Evolutionary conservation across 177 flowering plant species (phyloP).

Genomic region (Vitis hybrid): DNA sequence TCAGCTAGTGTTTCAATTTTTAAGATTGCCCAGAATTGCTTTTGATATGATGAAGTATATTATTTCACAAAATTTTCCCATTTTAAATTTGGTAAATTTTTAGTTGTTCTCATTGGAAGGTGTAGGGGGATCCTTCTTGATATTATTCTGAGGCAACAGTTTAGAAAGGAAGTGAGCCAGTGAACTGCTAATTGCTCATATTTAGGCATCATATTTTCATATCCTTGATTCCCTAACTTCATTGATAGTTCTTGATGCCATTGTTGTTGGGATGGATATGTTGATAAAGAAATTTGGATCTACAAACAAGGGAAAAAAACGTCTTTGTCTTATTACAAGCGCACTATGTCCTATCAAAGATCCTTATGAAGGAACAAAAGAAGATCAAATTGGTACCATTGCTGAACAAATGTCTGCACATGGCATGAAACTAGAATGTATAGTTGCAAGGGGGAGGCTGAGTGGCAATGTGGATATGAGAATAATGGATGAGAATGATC

Average conservation of each 20-base stretch:
- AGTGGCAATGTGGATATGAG: conserved; percentile 35
- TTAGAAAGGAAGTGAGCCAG: background rate
- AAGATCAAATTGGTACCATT: conserved; percentile 78
- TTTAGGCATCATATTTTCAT: conserved; percentile 1
- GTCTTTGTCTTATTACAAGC: conserved; percentile 78
- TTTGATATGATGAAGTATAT: background rate
- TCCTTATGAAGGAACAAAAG: conserved; percentile 87
- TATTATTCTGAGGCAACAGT: background rate
- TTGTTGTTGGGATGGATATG: conserved; percentile 96
- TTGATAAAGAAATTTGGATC: conserved; percentile 82
- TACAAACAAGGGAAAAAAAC: conserved; percentile 86
- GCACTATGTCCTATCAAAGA: conserved; percentile 68
- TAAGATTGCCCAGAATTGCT: background rate
- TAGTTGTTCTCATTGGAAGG: background rate
- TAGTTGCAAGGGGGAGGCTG: conserved; percentile 56
- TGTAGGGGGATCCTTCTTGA: background rate
- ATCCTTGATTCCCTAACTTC: conserved; percentile 53
- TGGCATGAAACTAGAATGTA: conserved; percentile 82
- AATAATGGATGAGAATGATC: conserved; percentile 71
- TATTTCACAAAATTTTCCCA: background rate
- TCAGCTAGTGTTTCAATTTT: background rate
- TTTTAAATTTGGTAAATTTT: background rate
- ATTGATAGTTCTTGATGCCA: conserved; percentile 80
- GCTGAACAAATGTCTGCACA: conserved; percentile 67
- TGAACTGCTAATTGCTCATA: background rate